Conservation (phyloP, 306 rosid genomes). For the Lotus japonicus region DNA sequence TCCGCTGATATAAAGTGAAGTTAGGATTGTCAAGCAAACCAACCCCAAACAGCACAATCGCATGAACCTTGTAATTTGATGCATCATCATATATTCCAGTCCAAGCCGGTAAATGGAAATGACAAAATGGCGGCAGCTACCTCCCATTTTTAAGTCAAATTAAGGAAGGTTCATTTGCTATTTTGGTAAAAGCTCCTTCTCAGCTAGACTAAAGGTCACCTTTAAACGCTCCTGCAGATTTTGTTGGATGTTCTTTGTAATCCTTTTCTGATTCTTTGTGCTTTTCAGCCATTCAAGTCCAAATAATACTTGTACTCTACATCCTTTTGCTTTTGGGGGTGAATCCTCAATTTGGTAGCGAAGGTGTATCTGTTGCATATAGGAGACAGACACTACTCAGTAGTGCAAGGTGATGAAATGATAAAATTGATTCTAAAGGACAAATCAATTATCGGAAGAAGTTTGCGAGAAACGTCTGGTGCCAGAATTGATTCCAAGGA, state of each 20-base stretch:
- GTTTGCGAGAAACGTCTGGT: no score
- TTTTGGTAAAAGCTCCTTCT: conserved; percentile 54
- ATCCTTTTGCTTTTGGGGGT: conserved; percentile 61
- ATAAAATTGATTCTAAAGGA: background rate
- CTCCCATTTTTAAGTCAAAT: conserved; percentile 23
- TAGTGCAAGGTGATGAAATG: conserved; percentile 5
- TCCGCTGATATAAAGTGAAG: background rate
- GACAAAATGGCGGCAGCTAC: conserved; percentile 17
- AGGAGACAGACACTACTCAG: conserved; percentile 8
- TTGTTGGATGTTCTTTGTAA: conserved; percentile 67
- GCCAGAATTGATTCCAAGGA: background rate
- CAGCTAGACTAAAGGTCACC: conserved; percentile 48
- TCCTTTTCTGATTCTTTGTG: conserved; percentile 76
- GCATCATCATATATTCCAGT: background rate
- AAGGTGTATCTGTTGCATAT: conserved; percentile 65
- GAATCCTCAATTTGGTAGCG: conserved; percentile 84
- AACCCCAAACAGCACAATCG: background rate
- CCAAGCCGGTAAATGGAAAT: conserved; percentile 12
- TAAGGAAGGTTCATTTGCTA: conserved; percentile 27
- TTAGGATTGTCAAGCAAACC: conserved; percentile 2
- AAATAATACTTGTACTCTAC: conserved; percentile 57
- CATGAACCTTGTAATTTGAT: background rate
- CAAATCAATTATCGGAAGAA: no score
- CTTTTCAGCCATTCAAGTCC: conserved; percentile 94
- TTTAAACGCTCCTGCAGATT: conserved; percentile 45